A percentile compares a stretch with the other conserved stretches of the same genome.
Conservation (phyloP, 2,329 filamentous ascomycete species). For the Diaporthe australafricana region DNA sequence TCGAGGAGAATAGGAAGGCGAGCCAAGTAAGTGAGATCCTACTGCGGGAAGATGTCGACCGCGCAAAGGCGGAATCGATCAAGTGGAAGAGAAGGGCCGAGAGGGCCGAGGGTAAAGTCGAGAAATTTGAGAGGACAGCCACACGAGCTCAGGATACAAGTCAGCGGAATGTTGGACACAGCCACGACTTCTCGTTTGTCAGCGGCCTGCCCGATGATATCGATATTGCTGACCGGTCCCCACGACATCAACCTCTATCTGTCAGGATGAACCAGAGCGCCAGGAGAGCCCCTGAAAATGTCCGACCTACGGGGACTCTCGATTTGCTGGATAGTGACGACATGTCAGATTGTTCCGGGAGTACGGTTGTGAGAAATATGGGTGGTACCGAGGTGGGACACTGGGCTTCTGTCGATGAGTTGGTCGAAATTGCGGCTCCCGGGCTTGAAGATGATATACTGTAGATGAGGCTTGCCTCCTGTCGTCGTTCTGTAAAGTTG, state of each 20-base stretch:
- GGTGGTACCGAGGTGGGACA: neutral
- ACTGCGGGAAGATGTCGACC: conserved; percentile 31
- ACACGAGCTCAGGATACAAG: conserved; percentile 16
- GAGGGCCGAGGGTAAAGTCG: conserved; percentile 32
- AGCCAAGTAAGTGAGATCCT: conserved; percentile 29
- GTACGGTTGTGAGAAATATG: conserved; percentile 33
- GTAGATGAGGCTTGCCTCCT: neutral
- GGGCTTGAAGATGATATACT: neutral
- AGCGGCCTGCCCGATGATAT: conserved; percentile 31
- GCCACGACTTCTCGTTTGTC: conserved; percentile 27
- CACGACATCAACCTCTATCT: conserved; percentile 6
- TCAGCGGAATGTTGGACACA: neutral
- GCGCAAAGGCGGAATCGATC: conserved; percentile 17
- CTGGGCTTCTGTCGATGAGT: conserved; percentile 24
- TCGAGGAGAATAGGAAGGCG: conserved; percentile 30
- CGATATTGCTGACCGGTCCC: conserved; percentile 6
- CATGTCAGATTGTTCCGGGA: conserved; percentile 35
- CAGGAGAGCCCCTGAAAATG: conserved; percentile 18
- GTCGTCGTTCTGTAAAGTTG: neutral
- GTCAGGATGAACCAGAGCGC: conserved; percentile 34
- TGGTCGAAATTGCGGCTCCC: conserved; percentile 6
- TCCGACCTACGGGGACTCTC: neutral
- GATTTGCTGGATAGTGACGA: conserved; percentile 3
- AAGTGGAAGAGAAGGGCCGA: conserved; percentile 35
- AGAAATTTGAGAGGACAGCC: conserved; percentile 13